phyloP scores from a whole-genome alignment of 208 protist genomes.

The Crithidia fasciculata region DNA sequence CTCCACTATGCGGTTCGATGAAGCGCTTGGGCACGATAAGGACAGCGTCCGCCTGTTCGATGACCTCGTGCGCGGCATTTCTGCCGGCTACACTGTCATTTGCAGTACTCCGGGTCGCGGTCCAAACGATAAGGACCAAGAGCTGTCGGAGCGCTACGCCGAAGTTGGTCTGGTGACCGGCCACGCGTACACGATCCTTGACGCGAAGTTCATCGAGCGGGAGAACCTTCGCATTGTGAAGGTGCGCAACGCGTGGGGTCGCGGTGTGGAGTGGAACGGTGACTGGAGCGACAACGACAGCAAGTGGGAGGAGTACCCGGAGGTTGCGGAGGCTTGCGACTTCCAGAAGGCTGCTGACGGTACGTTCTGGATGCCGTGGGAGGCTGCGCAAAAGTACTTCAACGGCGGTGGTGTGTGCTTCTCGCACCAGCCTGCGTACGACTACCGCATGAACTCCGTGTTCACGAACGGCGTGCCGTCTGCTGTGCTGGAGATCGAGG shows the following conservation, averaged over 20 bases:
- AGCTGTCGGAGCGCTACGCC: constrained; percentile 42
- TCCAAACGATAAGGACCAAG: constrained; percentile 33
- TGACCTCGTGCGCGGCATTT: constrained; percentile 45
- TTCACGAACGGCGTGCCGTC: constrained; percentile 74
- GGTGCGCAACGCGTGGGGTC: constrained; percentile 76
- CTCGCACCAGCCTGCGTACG: constrained; percentile 55
- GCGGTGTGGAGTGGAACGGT: constrained; percentile 71
- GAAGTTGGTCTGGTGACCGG: constrained; percentile 64
- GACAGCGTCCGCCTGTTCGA: constrained; percentile 47
- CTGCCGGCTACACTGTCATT: constrained; percentile 69
- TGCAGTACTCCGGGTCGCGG: constrained; percentile 72
- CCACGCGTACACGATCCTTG: constrained; percentile 75
- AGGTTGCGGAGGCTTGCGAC: constrained; percentile 68
- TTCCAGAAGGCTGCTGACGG: constrained; percentile 61
- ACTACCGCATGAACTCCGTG: constrained; percentile 78
- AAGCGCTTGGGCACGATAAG: constrained; percentile 34
- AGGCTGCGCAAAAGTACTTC: constrained; percentile 81
- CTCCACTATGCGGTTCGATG: constrained; percentile 71
- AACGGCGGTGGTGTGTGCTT: constrained; percentile 87
- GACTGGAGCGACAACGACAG: constrained; percentile 74
- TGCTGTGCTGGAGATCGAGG: constrained; percentile 70
- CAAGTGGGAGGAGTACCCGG: constrained; percentile 77
- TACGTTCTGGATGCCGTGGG: constrained; percentile 89
- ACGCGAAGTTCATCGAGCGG: constrained; percentile 61
- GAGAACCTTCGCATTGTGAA: constrained; percentile 66